Percentiles rank a stretch among this genome's conserved stretches.
Conservation (phyloP, 805 yeast genomes). For the Metschnikowia rubicola region DNA sequence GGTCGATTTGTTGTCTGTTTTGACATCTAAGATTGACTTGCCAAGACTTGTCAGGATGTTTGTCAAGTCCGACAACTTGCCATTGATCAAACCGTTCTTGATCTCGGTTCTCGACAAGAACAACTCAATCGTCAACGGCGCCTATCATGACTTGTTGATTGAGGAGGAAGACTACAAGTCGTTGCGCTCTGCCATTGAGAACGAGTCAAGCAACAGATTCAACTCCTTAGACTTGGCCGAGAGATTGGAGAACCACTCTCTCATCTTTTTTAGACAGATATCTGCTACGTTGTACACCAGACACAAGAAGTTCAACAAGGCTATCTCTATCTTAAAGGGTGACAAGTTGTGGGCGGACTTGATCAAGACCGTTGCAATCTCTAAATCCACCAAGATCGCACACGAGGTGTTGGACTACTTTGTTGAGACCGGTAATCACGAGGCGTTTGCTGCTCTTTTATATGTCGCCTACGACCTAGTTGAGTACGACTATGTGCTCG, state of each 20-base stretch:
- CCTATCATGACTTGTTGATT: conserved; percentile 90
- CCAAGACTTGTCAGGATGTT: conserved; percentile 93
- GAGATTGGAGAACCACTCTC: conserved; percentile 85
- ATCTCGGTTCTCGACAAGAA: conserved; percentile 88
- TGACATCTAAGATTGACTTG: conserved; percentile 87
- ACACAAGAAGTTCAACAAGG: conserved; percentile 89
- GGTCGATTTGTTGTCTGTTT: conserved; percentile 77
- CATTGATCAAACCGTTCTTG: conserved; percentile 92
- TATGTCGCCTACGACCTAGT: conserved; percentile 81
- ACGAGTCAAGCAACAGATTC: conserved; percentile 74
- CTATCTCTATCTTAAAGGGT: conserved; percentile 80
- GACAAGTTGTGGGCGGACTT: conserved; percentile 96
- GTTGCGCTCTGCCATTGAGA: conserved; percentile 78
- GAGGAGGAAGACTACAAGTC: conserved; percentile 97
- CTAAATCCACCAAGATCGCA: conserved; percentile 75
- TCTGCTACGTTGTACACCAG: conserved; percentile 92
- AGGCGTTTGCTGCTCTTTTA: conserved; percentile 86
- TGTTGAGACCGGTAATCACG: conserved; percentile 95
- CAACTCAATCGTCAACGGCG: conserved; percentile 86
- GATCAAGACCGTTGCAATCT: conserved; percentile 83
- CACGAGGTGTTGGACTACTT: conserved; percentile 87
- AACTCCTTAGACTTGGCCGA: conserved; percentile 90
- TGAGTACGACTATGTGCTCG: conserved; percentile 79
- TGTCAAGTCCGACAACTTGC: conserved; percentile 92
- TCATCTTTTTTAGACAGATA: conserved; percentile 91